Evolutionary conservation across 2,329 filamentous ascomycete genomes (phyloP).

Genomic region (Fusarium sp.): DNA sequence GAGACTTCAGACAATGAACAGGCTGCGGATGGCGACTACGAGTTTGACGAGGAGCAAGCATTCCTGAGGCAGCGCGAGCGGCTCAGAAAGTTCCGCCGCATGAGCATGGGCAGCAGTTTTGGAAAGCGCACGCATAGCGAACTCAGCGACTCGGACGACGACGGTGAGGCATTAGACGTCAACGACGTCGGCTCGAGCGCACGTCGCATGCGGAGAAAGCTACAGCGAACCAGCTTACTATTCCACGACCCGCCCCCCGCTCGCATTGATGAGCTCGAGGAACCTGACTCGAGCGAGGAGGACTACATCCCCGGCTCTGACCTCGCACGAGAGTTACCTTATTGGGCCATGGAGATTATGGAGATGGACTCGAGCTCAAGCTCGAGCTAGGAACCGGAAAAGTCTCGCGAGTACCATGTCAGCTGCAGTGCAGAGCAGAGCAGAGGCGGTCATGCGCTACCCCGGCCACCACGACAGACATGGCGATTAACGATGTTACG

Average conservation of each 20-base stretch:
- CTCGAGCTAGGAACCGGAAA: conserved; percentile 30
- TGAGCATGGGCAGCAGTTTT: conserved; percentile 62
- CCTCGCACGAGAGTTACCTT: conserved; percentile 60
- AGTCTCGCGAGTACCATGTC: conserved; percentile 22
- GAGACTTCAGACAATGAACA: conserved; percentile 50
- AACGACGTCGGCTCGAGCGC: conserved; percentile 57
- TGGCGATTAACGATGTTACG: conserved; percentile 42
- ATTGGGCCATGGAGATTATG: conserved; percentile 60
- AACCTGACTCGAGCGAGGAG: conserved; percentile 59
- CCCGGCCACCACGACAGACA: conserved; percentile 31
- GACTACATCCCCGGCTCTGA: conserved; percentile 52
- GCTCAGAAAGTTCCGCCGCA: conserved; percentile 54
- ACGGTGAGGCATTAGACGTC: conserved; percentile 52
- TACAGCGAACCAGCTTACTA: conserved; percentile 57
- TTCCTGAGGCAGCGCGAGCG: conserved; percentile 54
- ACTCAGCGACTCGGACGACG: conserved; percentile 59
- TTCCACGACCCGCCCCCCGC: conserved; percentile 60
- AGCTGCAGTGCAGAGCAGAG: conserved; percentile 20
- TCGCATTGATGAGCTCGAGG: conserved; percentile 62
- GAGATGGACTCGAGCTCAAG: conserved; percentile 53
- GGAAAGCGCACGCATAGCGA: conserved; percentile 64
- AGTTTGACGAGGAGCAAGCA: conserved; percentile 50
- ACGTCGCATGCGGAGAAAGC: conserved; percentile 56
- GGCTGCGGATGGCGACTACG: conserved; percentile 47
- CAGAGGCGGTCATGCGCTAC: conserved; percentile 26